Evolutionary conservation across 768 basidiomycete genomes (phyloP).

Genomic region (Daedaleopsis nitida): DNA sequence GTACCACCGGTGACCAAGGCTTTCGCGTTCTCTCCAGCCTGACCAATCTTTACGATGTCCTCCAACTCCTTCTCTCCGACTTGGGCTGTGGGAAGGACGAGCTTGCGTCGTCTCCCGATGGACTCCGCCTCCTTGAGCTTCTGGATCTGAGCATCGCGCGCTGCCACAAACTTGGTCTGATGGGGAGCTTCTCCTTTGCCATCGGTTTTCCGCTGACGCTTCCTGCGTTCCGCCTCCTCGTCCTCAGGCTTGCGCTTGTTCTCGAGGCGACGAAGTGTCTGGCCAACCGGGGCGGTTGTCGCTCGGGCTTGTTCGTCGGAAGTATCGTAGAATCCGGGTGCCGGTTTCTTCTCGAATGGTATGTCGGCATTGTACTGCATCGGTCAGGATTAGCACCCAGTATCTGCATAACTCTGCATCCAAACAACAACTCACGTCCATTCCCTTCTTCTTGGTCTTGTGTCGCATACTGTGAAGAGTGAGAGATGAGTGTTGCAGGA

Average conservation of each 20-base stretch:
- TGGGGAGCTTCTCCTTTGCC: slow-evolving; percentile 62
- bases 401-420: neutral
- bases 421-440: slow-evolving; percentile 71
- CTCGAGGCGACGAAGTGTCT: slow-evolving; percentile 87
- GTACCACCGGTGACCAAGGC: slow-evolving; percentile 80
- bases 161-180: slow-evolving; percentile 95
- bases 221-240: slow-evolving; percentile 91
- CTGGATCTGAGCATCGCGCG: slow-evolving; percentile 96
- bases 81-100: slow-evolving; percentile 85
- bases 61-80: slow-evolving; percentile 94
- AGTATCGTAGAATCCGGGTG: slow-evolving; percentile 96
- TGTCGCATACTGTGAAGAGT: slow-evolving; percentile 71
- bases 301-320: slow-evolving; percentile 89
- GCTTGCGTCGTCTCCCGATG: slow-evolving; percentile 82
- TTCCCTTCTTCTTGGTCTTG: slow-evolving; percentile 94
- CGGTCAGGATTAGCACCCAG: slow-evolving; percentile 11
- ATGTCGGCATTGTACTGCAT: slow-evolving; percentile 94
- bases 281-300: slow-evolving; percentile 88
- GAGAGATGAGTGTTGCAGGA: neutral
- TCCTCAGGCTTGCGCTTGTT: slow-evolving; percentile 95
- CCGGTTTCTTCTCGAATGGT: slow-evolving; percentile 96
- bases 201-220: slow-evolving; percentile 68
- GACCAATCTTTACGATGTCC: slow-evolving; percentile 98
- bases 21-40: slow-evolving; percentile 87
- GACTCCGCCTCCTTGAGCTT: slow-evolving; percentile 97